phyloP scores from a whole-genome alignment of 1,284 basidiomycete species.

The Cryptococcus hybrid region DNA sequence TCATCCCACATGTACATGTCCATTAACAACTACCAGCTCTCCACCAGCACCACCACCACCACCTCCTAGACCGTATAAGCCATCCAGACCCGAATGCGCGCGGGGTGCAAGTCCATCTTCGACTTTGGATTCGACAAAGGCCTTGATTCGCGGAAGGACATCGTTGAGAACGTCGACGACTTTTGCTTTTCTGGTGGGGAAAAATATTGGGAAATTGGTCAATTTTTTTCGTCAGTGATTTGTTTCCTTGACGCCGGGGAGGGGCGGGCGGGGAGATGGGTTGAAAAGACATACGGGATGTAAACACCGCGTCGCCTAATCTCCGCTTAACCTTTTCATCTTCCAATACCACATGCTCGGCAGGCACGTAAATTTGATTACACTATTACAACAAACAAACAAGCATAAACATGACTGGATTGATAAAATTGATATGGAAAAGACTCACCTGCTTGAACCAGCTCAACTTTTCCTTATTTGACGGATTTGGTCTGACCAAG shows the following conservation, averaged over 20 bases:
- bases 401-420: not conserved
- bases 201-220: not conserved
- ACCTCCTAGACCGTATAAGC: too few species aligned
- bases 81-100: too few species aligned
- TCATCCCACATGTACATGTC: too few species aligned
- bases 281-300: not conserved
- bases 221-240: not conserved
- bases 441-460: constrained; percentile 45
- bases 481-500: constrained; percentile 42
- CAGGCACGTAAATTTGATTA: constrained; percentile 44
- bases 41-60: too few species aligned
- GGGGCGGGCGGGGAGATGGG: too few species aligned
- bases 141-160: constrained; percentile 38
- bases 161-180: constrained; percentile 46
- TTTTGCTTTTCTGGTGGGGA: constrained; percentile 27
- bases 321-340: constrained; percentile 41
- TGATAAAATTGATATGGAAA: not conserved
- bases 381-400: constrained; percentile 5
- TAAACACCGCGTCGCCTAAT: constrained; percentile 28
- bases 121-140: constrained; percentile 35
- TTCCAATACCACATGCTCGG: constrained; percentile 36
- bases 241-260: too few species aligned
- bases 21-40: too few species aligned
- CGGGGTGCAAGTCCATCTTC: not conserved
- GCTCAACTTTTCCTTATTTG: constrained; percentile 30